phyloP scores from a whole-genome alignment of 768 basidiomycete species.

The Chlorophyllum brunneum region DNA sequence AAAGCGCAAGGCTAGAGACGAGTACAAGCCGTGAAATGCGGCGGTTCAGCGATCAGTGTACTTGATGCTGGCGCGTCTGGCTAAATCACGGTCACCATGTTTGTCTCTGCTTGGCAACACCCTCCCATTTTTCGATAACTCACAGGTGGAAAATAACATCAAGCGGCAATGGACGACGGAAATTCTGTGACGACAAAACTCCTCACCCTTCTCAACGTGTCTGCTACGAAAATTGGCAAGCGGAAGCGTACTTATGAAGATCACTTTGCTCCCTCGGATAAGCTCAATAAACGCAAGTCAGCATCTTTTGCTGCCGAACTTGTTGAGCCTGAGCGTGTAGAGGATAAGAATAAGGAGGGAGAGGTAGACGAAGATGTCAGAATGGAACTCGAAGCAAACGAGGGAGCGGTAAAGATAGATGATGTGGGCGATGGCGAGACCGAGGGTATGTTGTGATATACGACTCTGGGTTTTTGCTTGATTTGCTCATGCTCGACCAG shows the following conservation, averaged over 20 bases:
- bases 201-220: conserved; percentile 86
- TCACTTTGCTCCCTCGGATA: conserved; percentile 39
- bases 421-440: conserved; percentile 23
- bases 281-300: conserved; percentile 66
- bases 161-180: conserved; percentile 30
- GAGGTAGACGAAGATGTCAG: conserved; percentile 16
- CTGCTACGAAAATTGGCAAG: conserved; percentile 69
- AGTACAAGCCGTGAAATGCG: too few species aligned
- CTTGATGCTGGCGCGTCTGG: too few species aligned
- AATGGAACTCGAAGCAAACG: conserved; percentile 20
- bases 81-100: background rate
- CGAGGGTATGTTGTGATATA: conserved; percentile 23
- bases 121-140: background rate
- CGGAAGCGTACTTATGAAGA: conserved; percentile 44
- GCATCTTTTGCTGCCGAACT: conserved; percentile 26
- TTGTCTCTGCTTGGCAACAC: background rate
- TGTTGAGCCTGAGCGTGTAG: conserved; percentile 8
- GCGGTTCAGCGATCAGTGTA: too few species aligned
- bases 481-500: conserved; percentile 9
- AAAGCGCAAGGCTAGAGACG: too few species aligned
- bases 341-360: conserved; percentile 16
- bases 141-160: background rate
- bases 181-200: conserved; percentile 72
- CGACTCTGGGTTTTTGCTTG: background rate
- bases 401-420: conserved; percentile 14